Percentiles rank a stretch among this genome's conserved stretches.
phyloP scores from a whole-genome alignment of 257 asterid genomes.

The Solanum paucissectum region DNA sequence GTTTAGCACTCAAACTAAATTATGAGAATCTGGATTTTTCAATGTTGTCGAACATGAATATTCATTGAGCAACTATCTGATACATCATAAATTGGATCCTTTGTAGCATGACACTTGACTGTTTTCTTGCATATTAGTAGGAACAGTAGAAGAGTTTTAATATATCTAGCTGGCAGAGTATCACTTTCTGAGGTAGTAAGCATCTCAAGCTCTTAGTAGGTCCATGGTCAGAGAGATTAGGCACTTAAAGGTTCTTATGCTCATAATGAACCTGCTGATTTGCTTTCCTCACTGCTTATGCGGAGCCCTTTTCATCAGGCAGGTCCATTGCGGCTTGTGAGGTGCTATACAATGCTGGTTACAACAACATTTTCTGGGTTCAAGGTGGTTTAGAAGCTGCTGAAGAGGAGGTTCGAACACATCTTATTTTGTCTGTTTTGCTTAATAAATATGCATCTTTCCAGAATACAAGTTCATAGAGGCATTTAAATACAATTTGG shows the following conservation, averaged over 20 bases:
- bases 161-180: neutral
- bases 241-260: neutral
- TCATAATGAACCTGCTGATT: neutral
- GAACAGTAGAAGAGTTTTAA: neutral
- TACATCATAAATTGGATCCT: neutral
- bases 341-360: constrained; percentile 64
- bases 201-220: neutral
- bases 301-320: constrained; percentile 33
- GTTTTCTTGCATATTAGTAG: neutral
- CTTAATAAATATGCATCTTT: neutral
- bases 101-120: neutral
- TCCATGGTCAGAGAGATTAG: neutral
- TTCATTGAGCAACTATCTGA: neutral
- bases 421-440: neutral
- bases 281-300: neutral
- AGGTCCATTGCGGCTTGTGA: constrained; percentile 99
- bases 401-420: constrained; percentile 64
- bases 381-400: constrained; percentile 95
- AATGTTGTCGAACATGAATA: neutral
- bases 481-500: neutral
- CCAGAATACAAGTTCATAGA: neutral
- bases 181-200: neutral
- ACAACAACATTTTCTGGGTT: constrained; percentile 76
- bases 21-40: neutral
- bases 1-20: neutral